phyloP scores from a whole-genome alignment of 2,329 filamentous ascomycete species.

The Xylaria sp. region DNA sequence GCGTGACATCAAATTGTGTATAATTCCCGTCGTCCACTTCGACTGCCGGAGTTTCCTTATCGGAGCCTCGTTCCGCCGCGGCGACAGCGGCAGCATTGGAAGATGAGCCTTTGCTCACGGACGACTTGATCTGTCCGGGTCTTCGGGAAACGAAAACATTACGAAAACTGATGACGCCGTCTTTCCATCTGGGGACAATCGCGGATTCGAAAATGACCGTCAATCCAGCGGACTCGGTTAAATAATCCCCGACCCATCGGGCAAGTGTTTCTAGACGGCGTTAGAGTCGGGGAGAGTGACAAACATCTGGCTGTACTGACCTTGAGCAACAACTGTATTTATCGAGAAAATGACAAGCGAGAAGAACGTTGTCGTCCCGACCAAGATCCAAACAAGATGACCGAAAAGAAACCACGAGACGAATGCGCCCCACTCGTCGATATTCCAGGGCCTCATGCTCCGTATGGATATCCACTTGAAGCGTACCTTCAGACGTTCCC shows the following conservation, averaged over 20 bases:
- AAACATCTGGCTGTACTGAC: slow-evolving; percentile 57
- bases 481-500: slow-evolving; percentile 86
- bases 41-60: slow-evolving; percentile 57
- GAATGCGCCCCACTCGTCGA: slow-evolving; percentile 95
- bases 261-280: slow-evolving; percentile 80
- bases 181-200: slow-evolving; percentile 94
- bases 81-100: slow-evolving; percentile 85
- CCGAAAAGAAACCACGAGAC: slow-evolving; percentile 93
- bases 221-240: slow-evolving; percentile 91
- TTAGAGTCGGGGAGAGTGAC: slow-evolving; percentile 37
- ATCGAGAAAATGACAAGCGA: slow-evolving; percentile 89
- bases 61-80: slow-evolving; percentile 73
- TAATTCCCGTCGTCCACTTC: slow-evolving; percentile 92
- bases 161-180: slow-evolving; percentile 94
- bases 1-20: slow-evolving; percentile 95
- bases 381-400: slow-evolving; percentile 93
- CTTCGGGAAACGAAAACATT: slow-evolving; percentile 96
- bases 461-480: slow-evolving; percentile 99
- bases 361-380: slow-evolving; percentile 97
- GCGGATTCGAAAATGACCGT: slow-evolving; percentile 97
- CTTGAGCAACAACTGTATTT: slow-evolving; percentile 96
- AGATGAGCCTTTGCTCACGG: slow-evolving; percentile 93
- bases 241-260: slow-evolving; percentile 92
- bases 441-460: slow-evolving; percentile 92
- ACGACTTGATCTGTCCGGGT: slow-evolving; percentile 82